A percentile compares a stretch with the other conserved stretches of the same genome.
These are phyloP conservation scores for Lipomyces oligophaga DNA, from an alignment of 805 yeast genomes.

Conservation along the genomic window DNA sequence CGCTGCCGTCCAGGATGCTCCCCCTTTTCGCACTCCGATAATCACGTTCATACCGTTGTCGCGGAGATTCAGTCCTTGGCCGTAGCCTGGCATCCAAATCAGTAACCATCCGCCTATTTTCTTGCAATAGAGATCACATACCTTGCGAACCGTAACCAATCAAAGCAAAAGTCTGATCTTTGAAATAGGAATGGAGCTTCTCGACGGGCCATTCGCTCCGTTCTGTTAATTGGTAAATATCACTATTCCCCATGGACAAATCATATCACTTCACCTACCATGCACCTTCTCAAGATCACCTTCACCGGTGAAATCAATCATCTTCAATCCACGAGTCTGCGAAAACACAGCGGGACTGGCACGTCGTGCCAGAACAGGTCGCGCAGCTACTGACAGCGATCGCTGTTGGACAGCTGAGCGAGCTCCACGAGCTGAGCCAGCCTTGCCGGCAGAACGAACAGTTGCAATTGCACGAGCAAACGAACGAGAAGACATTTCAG, in stretches of 20 bases:
- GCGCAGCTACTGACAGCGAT: conserved; percentile 46
- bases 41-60: conserved; percentile 98
- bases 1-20: conserved; percentile 99
- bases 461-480: conserved; percentile 50
- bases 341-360: conserved; percentile 45
- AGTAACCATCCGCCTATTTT: background rate
- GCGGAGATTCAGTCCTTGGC: conserved; percentile 98
- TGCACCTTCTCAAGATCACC: conserved; percentile 93
- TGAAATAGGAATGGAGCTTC: conserved; percentile 92
- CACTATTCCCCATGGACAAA: too few relatives aligned
- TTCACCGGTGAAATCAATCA: conserved; percentile 78
- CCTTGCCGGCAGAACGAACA: too few relatives aligned
- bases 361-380: conserved; percentile 51
- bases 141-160: conserved; percentile 99
- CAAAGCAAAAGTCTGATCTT: conserved; percentile 94
- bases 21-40: conserved; percentile 96
- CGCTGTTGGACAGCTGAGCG: conserved; percentile 52
- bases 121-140: too few relatives aligned
- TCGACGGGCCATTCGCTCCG: conserved; percentile 99
- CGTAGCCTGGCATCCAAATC: conserved; percentile 49
- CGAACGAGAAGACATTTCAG: conserved; percentile 47
- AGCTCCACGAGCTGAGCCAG: too few relatives aligned
- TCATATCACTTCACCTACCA: conserved; percentile 38
- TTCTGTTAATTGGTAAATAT: conserved; percentile 38
- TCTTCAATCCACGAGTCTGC: conserved; percentile 85